Evolutionary conservation across 1,284 basidiomycete genomes (phyloP).

Genomic region (Puccinia horiana): DNA sequence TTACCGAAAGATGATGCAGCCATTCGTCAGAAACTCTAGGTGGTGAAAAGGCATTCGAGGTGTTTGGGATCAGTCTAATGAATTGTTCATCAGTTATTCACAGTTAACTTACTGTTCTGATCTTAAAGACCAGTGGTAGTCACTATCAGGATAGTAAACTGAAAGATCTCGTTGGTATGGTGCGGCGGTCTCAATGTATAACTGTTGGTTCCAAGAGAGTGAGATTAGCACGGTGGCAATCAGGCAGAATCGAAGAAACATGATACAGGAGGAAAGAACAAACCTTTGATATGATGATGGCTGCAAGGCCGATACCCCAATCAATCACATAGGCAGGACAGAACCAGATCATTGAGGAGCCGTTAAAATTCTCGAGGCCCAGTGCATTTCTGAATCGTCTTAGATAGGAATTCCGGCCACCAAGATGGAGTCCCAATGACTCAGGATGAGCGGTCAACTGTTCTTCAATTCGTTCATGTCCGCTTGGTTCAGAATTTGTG

Average conservation of each 20-base stretch:
- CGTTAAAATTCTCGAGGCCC: conserved; percentile 16
- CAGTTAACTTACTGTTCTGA: conserved; percentile 36
- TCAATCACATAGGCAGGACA: conserved; percentile 49
- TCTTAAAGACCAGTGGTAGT: conserved; percentile 36
- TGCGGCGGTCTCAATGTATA: conserved; percentile 25
- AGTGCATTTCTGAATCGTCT: conserved; percentile 17
- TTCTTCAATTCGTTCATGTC: neutral
- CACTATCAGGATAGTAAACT: conserved; percentile 16
- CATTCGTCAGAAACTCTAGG: conserved; percentile 43
- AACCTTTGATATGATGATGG: conserved; percentile 41
- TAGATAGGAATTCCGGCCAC: neutral
- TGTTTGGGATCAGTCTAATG: neutral
- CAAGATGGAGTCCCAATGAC: conserved; percentile 33
- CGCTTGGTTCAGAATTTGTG: neutral
- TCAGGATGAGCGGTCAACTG: conserved; percentile 3
- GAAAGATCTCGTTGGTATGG: conserved; percentile 37
- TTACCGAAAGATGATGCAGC: conserved; percentile 46
- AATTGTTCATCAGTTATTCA: neutral
- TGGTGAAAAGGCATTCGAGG: neutral
- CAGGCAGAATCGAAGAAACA: neutral
- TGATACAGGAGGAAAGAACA: neutral
- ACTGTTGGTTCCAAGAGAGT: conserved; percentile 7
- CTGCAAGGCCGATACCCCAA: conserved; percentile 42
- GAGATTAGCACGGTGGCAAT: neutral
- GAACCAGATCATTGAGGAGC: conserved; percentile 47